Base-by-base conservation (phyloP, 805 yeast species). In the Cyberlindnera veronae region DNA sequence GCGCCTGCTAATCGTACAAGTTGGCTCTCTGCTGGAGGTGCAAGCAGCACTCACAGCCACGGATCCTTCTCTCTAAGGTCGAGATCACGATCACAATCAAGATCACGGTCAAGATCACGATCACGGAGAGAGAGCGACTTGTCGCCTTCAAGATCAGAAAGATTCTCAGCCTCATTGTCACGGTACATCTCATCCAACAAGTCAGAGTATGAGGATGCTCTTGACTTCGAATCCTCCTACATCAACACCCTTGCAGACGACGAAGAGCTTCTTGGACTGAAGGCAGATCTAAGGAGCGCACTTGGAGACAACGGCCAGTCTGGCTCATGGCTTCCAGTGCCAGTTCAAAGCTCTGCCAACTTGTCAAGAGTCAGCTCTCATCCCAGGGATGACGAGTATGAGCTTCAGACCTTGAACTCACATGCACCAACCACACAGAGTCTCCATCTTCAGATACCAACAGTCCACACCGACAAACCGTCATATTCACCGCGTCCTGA, bases 231-330 rank as follows among this genome's bases (percentile, higher is more conserved):
- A 4, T 19, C 34, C 17, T 42, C 49, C 8, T 44, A 45, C 23
- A 41, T 50, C 35, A 39, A 32, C 28, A 36, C 38, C 6, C 35
- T 50, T 12, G 41, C 37, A 12, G 50, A 44, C 4, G 42, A 24
- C 16, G 44, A 36, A 2, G 50, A 46, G 10, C 30, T 51, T 4
- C n/a, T 18, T 2, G 41, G 37, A 6, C 31, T 54, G 34, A 51
- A 48, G 15, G 39, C 23, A 5, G 58, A 50, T 22, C 39, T 54
- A n/a, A 52, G 38, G 33, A 43, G 29, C n/a, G 57, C 58, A 3
- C 31, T 53, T 2, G 41, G 42, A 14, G 52, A 46, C 13, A 39
- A 40, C 12, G 21, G 24, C 8, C 22, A 33, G 6, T 28, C 42
- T 8, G 57, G 55, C 7, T 18, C 51, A 6, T 54, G 58, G 58